Evolutionary conservation across 2,329 filamentous ascomycete species (phyloP).

Genomic region (Ilyonectria destructans): DNA sequence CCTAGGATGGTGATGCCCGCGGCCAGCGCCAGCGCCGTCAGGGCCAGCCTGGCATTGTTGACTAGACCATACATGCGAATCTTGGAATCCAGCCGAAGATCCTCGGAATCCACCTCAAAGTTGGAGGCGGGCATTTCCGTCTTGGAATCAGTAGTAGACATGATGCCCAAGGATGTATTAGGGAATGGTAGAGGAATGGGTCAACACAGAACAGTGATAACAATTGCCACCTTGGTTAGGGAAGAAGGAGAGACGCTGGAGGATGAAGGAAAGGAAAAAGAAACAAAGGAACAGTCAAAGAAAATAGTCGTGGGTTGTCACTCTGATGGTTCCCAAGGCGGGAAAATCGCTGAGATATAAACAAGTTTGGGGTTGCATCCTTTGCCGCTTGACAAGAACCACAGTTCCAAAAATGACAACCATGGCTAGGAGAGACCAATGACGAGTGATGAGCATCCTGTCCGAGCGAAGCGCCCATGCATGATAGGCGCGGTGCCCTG

Average conservation of each 20-base stretch:
- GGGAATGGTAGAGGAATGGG: slow-evolving; percentile 18
- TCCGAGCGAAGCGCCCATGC: slow-evolving; percentile 44
- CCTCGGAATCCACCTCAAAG: slow-evolving; percentile 64
- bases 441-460: not conserved
- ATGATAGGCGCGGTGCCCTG: slow-evolving; percentile 45
- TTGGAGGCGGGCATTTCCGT: slow-evolving; percentile 62
- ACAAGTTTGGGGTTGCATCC: slow-evolving; percentile 32
- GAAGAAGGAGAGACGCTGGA: slow-evolving; percentile 20
- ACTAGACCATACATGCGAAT: slow-evolving; percentile 58
- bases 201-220: slow-evolving; percentile 24
- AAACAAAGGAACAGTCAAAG: slow-evolving; percentile 14
- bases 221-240: slow-evolving; percentile 19
- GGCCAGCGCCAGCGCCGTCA: slow-evolving; percentile 67
- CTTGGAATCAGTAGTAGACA: slow-evolving; percentile 55
- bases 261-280: slow-evolving; percentile 23
- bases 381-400: slow-evolving; percentile 36
- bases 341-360: slow-evolving; percentile 40
- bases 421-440: slow-evolving; percentile 40
- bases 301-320: slow-evolving; percentile 23
- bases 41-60: slow-evolving; percentile 63
- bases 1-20: slow-evolving; percentile 69
- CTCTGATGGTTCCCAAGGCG: slow-evolving; percentile 12
- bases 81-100: slow-evolving; percentile 56
- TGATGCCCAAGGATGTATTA: slow-evolving; percentile 37
- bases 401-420: slow-evolving; percentile 33